Evolutionary conservation across 768 basidiomycete genomes (phyloP), one percentile per base, ranked within the genome.

Genomic region (Lentinula lateritia): DNA sequence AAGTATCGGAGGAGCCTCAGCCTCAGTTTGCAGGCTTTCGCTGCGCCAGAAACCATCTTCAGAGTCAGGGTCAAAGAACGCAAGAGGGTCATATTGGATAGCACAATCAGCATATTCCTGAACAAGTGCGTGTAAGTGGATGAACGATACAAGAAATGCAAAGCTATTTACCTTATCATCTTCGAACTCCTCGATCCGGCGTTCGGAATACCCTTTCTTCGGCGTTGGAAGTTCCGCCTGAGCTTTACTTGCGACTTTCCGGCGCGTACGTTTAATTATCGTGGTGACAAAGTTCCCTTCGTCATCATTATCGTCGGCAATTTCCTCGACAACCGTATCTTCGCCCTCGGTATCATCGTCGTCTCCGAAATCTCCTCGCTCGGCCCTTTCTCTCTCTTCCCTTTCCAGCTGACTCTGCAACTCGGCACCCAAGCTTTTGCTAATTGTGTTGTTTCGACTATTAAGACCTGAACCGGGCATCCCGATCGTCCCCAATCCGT

Each of bases 291-390:
- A 52, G 41, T 56, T 56, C n/a, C 53, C 38, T n/a, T 43, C 20
- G 18, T 52, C 18, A 18, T 60, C 59, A 41, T 38, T 52, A 67
- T 75, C 59, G 18, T 60, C 59, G 2, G 28, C 68, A 88, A 88
- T 78, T 89, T 79, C 73, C 89, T 91, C 68, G 85, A 95, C 93
- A 65, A 95, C 94, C 3, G 93, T 94, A 72, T 95, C 88, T 66
- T 89, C 89, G 18, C 80, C 85, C 58, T 88, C 89, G 2, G 84
- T 83, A 45, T 77, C 78, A 18, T 79, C 80, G 16, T 80, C 80
- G 15, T 80, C 80, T 10, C 78, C 81, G 39, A 71, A 69, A 23
- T 75, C 78, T 50, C 75, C 74, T 56, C 39, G 39, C 36, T 70
- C 71, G 4, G 66, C 67, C 65, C 71, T 66, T 46, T 76, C 65